phyloP scores from a whole-genome alignment of 2,329 filamentous ascomycete genomes.

The Xylariaceae sp. region DNA sequence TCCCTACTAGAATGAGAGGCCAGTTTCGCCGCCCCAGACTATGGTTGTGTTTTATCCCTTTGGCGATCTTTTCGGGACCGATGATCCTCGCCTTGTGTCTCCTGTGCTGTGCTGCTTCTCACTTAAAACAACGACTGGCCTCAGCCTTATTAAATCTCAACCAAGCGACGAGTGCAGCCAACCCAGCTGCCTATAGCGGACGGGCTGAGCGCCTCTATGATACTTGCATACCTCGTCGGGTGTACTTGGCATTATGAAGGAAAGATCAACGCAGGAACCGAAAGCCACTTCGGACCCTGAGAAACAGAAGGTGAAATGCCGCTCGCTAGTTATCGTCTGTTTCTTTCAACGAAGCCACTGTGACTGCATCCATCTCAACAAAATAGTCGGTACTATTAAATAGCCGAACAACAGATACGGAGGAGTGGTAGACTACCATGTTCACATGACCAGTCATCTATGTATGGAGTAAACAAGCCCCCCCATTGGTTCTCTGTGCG shows the following conservation, averaged over 20 bases:
- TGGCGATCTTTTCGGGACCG: slow-evolving; percentile 15
- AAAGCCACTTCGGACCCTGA: slow-evolving; percentile 5
- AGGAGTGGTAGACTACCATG: background rate
- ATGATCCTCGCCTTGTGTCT: too few relatives aligned
- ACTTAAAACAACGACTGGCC: background rate
- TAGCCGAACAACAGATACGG: background rate
- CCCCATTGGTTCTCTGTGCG: slow-evolving; percentile 2
- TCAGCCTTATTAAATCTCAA: background rate
- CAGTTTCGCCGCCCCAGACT: background rate
- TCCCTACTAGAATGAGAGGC: slow-evolving; percentile 17
- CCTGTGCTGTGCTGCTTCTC: too few relatives aligned
- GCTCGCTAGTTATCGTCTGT: background rate
- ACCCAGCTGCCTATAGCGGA: too few relatives aligned
- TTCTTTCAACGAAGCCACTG: background rate
- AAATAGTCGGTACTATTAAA: background rate
- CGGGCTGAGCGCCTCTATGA: too few relatives aligned
- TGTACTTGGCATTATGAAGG: slow-evolving; percentile 1
- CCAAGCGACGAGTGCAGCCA: background rate
- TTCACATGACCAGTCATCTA: background rate
- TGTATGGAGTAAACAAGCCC: background rate
- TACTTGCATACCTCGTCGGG: slow-evolving; percentile 10
- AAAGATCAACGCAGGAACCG: slow-evolving; percentile 8
- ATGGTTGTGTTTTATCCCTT: background rate
- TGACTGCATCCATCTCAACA: too few relatives aligned
- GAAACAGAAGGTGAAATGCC: slow-evolving; percentile 1